Evolutionary conservation across 768 basidiomycete genomes (phyloP).

Genomic region (Collybia sordida): DNA sequence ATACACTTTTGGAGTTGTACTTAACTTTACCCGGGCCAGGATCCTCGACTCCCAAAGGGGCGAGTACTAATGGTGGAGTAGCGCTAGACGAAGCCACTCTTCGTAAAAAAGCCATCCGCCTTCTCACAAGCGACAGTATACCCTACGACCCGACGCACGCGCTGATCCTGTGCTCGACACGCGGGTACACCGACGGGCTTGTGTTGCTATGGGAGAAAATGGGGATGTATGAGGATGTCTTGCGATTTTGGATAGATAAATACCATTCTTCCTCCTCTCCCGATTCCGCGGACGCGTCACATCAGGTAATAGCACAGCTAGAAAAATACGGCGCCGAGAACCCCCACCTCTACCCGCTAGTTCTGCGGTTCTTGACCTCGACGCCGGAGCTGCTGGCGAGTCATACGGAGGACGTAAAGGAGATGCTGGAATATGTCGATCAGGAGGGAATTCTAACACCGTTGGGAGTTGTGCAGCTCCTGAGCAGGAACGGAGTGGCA

Average conservation of each 20-base stretch:
- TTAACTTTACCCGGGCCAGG: slow-evolving; percentile 52
- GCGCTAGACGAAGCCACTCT: slow-evolving; percentile 33
- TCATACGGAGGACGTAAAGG: slow-evolving; percentile 70
- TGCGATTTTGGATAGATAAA: slow-evolving; percentile 90
- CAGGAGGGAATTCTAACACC: slow-evolving; percentile 83
- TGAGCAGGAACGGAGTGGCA: slow-evolving; percentile 86
- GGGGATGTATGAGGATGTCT: slow-evolving; percentile 94
- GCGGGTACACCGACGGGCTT: slow-evolving; percentile 78
- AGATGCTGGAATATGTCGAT: slow-evolving; percentile 77
- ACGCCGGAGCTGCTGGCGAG: slow-evolving; percentile 68
- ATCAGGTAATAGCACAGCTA: slow-evolving; percentile 71
- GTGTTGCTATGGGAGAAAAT: slow-evolving; percentile 90
- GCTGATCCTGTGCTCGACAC: slow-evolving; percentile 89
- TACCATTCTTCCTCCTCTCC: slow-evolving; percentile 39
- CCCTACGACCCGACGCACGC: slow-evolving; percentile 92
- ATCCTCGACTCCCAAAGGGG: neutral
- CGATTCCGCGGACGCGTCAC: slow-evolving; percentile 37
- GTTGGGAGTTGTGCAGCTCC: slow-evolving; percentile 83
- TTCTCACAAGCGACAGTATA: slow-evolving; percentile 59
- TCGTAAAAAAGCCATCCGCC: slow-evolving; percentile 67
- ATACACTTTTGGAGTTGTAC: slow-evolving; percentile 93
- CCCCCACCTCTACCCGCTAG: slow-evolving; percentile 82
- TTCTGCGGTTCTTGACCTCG: slow-evolving; percentile 86
- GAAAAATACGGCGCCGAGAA: slow-evolving; percentile 68
- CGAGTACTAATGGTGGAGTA: slow-evolving; percentile 6